phyloP scores from a whole-genome alignment of 1,139 yeast genomes.

The Arxiozyma slooffiae region DNA sequence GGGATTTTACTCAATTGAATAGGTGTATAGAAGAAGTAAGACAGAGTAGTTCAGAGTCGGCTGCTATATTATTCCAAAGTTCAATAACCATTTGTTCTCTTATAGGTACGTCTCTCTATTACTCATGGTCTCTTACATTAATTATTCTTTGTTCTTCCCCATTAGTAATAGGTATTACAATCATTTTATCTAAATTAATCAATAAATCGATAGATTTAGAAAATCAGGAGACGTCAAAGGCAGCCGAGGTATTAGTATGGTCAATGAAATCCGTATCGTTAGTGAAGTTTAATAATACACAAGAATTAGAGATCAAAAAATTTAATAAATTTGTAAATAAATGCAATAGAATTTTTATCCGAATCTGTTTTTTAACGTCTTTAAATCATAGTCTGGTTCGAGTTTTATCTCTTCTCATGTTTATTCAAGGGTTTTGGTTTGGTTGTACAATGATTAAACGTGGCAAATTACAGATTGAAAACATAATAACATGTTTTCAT shows the following conservation, averaged over 20 bases:
- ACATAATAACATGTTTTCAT: constrained; percentile 73
- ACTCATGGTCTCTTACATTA: constrained; percentile 77
- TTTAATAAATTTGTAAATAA: constrained; percentile 35
- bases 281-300: constrained; percentile 55
- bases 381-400: constrained; percentile 52
- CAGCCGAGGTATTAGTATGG: constrained; percentile 65
- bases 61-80: constrained; percentile 49
- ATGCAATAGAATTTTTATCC: constrained; percentile 43
- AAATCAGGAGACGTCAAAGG: constrained; percentile 44
- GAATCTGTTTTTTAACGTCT: constrained; percentile 41
- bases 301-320: constrained; percentile 39
- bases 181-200: constrained; percentile 43
- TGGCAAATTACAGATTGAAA: constrained; percentile 44
- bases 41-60: constrained; percentile 56
- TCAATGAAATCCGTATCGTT: constrained; percentile 48
- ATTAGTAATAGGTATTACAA: constrained; percentile 43
- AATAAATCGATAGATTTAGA: constrained; percentile 45
- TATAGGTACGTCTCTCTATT: constrained; percentile 57
- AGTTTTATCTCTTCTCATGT: constrained; percentile 55
- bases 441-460: constrained; percentile 57
- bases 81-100: constrained; percentile 46
- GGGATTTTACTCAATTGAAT: constrained; percentile 55
- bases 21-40: constrained; percentile 74
- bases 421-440: constrained; percentile 88
- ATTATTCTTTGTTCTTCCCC: constrained; percentile 69